Evolutionary conservation across 306 rosid genomes (phyloP), one percentile per base, ranked within the genome.

Genomic region (Malus orientalis): DNA sequence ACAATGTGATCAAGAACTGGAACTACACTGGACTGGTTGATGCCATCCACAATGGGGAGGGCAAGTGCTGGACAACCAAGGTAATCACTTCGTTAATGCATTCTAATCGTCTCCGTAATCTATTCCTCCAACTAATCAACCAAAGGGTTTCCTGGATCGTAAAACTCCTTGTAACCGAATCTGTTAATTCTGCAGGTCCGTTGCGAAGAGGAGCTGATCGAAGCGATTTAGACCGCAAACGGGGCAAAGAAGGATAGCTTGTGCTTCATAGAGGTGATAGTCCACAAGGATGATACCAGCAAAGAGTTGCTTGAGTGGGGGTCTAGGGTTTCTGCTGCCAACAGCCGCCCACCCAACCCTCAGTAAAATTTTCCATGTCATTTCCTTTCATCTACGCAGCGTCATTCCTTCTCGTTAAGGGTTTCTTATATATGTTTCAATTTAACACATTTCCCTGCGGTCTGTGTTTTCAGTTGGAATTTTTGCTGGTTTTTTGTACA

Each of bases 1-100:
- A 91, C 85, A 93, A 91, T 68, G 96, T 93, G 81, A 93, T 93
- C 23, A 93, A 93, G 92, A 93, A 93, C 87, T 93, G 97, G 98
- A 84, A 91, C 57, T 91, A 91, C 84, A 88, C 97, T 19, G 92
- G 76, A 1, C 72, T 93, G 45, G 63, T 93, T 44, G 88, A 93
- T 69, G 97, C 97, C 66, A 85, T 93, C 80, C 93, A 88, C 87
- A 93, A 93, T 33, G 93, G 93, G n/a, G 86, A 91, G 72, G 98
- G 98, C 53, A 91, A 93, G 65, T 93, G 98, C 85, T 93, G 97
- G 96, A 93, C 97, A 19, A 3, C 88, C 87, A 93, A 91, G 96
- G 98, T 83, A 61, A 77, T 29, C 33, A 64, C 78, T 47, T 19
- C 1, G 42, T 23, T 42, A 18, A 40, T 18, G 11, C 45, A 5